Base-by-base conservation (phyloP, 2,329 filamentous ascomycete species). In the Bipolaris bicolor region DNA sequence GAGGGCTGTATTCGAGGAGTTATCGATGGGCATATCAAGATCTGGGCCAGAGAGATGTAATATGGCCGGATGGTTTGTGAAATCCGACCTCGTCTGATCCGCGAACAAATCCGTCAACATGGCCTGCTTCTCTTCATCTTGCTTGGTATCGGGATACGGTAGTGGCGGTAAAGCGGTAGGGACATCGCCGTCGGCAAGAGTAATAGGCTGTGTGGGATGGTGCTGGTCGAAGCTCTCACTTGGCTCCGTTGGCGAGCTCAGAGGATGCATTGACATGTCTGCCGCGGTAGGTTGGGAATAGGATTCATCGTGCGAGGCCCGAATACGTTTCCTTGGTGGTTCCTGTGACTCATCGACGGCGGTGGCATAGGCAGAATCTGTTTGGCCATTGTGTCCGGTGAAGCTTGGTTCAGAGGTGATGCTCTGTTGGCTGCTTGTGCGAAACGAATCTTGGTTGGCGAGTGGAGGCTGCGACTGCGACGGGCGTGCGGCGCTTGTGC, bases 11-110 rank as follows among this genome's bases (percentile, higher is more conserved):
- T 98, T 92, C 34, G 88, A 88, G 57, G 92, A 92, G 24, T 89
- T 85, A 71, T 99, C 95, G 55, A 99, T 91, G 1, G 95, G 94
- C 74, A 95, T 89, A 70, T 99, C 95, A 20, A 98, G 84, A 65
- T 99, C 94, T 37, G 88, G 81, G 0, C 91, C 87, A 1, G 87
- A 89, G 54, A 97, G 83, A 9, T 87, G 88, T 46, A 88, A 83
- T 37, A 99, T 85, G 37, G 90, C 89, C 10, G 92, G 90, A 68
- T 94, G 89, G 54, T 89, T 88, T 1, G 87, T 84, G 62, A 83
- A 88, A 63, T 96, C 90, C 7, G 86, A 87, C 10, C 87, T 82
- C 6, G 85, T 83, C 50, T 89, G 75, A 55, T 82, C 80, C 3
- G 79, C 78, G 57, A 82, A 77, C 10, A 77, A 83, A 63, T 95